Conservation (phyloP, 1,284 basidiomycete genomes). For the Boletus nobilissimus region DNA sequence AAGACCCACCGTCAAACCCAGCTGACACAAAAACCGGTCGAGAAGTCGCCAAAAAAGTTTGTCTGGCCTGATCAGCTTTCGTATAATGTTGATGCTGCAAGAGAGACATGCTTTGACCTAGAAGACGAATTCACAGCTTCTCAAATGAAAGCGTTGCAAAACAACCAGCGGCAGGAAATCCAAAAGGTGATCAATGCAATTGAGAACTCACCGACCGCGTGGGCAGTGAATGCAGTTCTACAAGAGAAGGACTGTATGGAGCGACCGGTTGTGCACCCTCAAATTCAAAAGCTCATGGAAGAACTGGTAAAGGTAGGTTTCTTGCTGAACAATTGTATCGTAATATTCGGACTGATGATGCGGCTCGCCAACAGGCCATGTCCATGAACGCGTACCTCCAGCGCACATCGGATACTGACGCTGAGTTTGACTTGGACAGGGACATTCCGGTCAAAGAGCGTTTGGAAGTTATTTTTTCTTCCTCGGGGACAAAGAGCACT, state of each 20-base stretch:
- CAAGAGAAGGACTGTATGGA: neutral
- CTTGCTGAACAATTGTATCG: neutral
- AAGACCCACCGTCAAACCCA: neutral
- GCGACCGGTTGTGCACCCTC: neutral
- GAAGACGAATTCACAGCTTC: neutral
- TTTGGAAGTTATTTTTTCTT: too few relatives aligned
- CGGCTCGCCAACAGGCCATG: neutral
- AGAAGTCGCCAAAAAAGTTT: neutral
- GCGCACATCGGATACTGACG: too few relatives aligned
- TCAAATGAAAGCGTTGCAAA: neutral
- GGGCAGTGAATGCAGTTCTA: neutral
- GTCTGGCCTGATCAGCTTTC: neutral
- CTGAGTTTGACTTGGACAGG: too few relatives aligned
- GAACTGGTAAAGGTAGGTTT: neutral
- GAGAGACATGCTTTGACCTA: neutral
- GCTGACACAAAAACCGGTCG: neutral
- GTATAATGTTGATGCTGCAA: neutral
- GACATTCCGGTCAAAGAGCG: too few relatives aligned
- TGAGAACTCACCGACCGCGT: neutral
- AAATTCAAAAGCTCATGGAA: neutral
- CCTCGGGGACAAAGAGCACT: too few relatives aligned
- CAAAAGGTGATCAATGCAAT: neutral
- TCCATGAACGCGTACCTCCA: too few relatives aligned
- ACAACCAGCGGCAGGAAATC: neutral
- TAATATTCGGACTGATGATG: neutral